phyloP scores from a whole-genome alignment of 164 flowering plant genomes.

The Umbellularia californica region DNA sequence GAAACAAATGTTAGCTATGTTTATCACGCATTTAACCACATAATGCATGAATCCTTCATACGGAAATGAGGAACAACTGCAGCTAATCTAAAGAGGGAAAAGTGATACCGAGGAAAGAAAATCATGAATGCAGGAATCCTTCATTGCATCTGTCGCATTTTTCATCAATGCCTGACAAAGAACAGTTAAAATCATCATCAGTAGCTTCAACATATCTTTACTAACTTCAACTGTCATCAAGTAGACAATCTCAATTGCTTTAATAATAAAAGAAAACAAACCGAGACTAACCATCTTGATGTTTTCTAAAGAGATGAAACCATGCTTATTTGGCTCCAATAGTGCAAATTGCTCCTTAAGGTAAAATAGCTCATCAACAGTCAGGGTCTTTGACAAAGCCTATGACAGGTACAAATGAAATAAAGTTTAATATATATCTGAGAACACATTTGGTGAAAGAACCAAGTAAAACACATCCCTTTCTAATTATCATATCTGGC shows the following conservation, averaged over 20 bases:
- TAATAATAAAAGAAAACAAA: conserved; percentile 2
- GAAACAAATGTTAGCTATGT: not conserved
- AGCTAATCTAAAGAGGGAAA: not conserved
- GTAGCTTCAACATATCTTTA: not conserved
- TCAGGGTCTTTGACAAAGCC: conserved; percentile 81
- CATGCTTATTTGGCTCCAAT: conserved; percentile 60
- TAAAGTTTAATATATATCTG: not conserved
- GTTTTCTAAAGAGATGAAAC: conserved; percentile 61
- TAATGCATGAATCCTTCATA: not conserved
- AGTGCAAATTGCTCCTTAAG: conserved; percentile 72
- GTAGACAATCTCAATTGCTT: not conserved
- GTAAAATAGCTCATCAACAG: conserved; percentile 70
- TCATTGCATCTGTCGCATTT: conserved; percentile 89
- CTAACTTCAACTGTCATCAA: not conserved
- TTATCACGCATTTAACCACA: not conserved
- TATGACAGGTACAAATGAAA: conserved; percentile 25
- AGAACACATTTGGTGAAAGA: not conserved
- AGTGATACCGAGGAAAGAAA: conserved; percentile 56
- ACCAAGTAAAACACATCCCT: not conserved
- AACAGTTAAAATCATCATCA: conserved; percentile 3
- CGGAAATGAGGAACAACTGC: not conserved
- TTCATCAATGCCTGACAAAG: conserved; percentile 63
- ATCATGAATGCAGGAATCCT: conserved; percentile 79
- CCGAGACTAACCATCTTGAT: conserved; percentile 44
- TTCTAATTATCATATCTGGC: not conserved